Evolutionary conservation across 306 rosid genomes (phyloP).

Genomic region (Fragaria iinumae): DNA sequence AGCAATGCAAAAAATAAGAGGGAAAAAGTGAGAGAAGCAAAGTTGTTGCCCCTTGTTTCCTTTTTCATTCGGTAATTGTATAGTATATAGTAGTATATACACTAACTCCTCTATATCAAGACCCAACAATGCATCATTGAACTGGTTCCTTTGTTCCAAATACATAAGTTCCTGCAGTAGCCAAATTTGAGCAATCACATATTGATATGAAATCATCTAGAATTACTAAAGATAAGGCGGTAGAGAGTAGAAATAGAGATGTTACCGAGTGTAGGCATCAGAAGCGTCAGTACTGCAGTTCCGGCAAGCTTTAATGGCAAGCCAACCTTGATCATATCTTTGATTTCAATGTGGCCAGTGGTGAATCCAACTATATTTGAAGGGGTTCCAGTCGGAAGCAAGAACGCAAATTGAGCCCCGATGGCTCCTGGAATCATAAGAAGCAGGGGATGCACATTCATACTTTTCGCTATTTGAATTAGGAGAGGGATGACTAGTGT

Average conservation of each 20-base stretch:
- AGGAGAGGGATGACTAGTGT: slow-evolving; percentile 70
- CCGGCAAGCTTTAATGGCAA: slow-evolving; percentile 73
- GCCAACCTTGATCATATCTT: slow-evolving; percentile 77
- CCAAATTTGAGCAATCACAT: slow-evolving; percentile 1
- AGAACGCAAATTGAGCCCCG: slow-evolving; percentile 69
- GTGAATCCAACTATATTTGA: slow-evolving; percentile 77
- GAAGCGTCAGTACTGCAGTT: slow-evolving; percentile 44
- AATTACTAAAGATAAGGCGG: not conserved
- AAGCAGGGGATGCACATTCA: slow-evolving; percentile 73
- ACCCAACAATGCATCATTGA: slow-evolving; percentile 1
- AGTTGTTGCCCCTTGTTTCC: not conserved
- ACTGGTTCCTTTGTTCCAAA: slow-evolving; percentile 43
- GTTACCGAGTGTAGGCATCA: slow-evolving; percentile 85
- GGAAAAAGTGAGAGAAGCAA: not conserved
- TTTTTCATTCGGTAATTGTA: not conserved
- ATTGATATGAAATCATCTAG: not conserved
- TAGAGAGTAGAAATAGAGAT: not conserved
- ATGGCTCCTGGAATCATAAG: slow-evolving; percentile 85
- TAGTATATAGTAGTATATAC: not conserved
- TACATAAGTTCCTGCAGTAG: slow-evolving; percentile 58
- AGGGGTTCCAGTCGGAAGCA: slow-evolving; percentile 81
- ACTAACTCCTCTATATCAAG: not conserved
- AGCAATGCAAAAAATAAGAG: not conserved
- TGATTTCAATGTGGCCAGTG: slow-evolving; percentile 67
- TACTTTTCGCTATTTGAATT: slow-evolving; percentile 54